Percentiles rank a stretch among this genome's conserved stretches.
These are phyloP conservation scores for Pythium pyrilobum DNA, from an alignment of 352 stramenopile genomes.

Conservation along the genomic window DNA sequence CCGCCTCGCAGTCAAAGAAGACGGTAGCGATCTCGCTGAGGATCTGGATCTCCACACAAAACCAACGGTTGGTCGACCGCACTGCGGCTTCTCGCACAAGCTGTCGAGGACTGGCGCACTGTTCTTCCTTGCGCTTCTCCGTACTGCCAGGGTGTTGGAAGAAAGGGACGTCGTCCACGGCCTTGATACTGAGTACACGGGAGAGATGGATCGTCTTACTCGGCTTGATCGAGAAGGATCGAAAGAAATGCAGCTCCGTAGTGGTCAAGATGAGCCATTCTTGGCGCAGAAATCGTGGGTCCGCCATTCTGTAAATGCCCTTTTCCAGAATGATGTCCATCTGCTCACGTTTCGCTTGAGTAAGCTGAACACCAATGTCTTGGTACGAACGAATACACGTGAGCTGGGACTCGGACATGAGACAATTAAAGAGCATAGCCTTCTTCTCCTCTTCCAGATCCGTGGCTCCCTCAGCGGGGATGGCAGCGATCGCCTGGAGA, in stretches of 20 bases:
- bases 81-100: background rate
- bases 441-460: constrained; percentile 24
- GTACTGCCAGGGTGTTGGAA: background rate
- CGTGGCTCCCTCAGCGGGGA: background rate
- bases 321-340: constrained; percentile 61
- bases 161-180: constrained; percentile 30
- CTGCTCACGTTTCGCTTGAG: constrained; percentile 35
- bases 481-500: constrained; percentile 36
- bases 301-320: constrained; percentile 51
- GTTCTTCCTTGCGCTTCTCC: background rate
- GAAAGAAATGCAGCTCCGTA: constrained; percentile 54
- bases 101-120: background rate
- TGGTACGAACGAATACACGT: constrained; percentile 34
- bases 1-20: constrained; percentile 39
- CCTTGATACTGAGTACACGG: constrained; percentile 39
- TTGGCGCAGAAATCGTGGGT: constrained; percentile 50
- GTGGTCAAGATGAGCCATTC: constrained; percentile 68
- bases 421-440: constrained; percentile 53
- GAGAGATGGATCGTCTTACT: constrained; percentile 34
- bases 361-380: constrained; percentile 59
- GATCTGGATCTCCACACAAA: constrained; percentile 50
- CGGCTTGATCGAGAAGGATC: constrained; percentile 51
- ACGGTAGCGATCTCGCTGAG: constrained; percentile 49
- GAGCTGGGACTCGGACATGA: constrained; percentile 44
- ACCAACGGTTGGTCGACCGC: constrained; percentile 31